phyloP scores from a whole-genome alignment of 352 stramenopile genomes.

The Pythium insidiosum region DNA sequence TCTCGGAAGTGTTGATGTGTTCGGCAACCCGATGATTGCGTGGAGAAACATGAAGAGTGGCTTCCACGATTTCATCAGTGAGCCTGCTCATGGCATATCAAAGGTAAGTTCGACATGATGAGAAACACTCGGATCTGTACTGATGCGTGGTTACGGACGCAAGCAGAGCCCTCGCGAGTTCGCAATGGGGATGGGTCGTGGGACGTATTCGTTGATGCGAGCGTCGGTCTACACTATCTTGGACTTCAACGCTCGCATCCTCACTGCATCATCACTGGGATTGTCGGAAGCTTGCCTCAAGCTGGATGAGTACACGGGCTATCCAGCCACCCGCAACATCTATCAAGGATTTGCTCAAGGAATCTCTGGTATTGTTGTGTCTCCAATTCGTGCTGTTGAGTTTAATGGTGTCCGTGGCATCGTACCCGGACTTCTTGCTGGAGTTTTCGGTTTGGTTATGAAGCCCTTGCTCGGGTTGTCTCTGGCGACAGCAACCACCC shows the following conservation, averaged over 20 bases:
- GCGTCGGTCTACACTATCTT: constrained; percentile 82
- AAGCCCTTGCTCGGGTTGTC: constrained; percentile 78
- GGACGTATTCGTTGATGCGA: constrained; percentile 77
- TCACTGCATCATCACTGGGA: constrained; percentile 70
- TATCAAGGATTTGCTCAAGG: constrained; percentile 84
- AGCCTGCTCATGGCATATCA: constrained; percentile 70
- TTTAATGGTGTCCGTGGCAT: constrained; percentile 69
- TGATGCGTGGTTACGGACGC: background rate
- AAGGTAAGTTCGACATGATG: constrained; percentile 21
- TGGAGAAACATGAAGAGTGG: constrained; percentile 79
- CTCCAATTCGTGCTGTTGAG: constrained; percentile 79
- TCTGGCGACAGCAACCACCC: constrained; percentile 61
- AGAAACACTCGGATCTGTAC: background rate
- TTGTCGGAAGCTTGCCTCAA: constrained; percentile 82
- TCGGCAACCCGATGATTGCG: constrained; percentile 85
- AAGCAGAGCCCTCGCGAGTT: constrained; percentile 66
- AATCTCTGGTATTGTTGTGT: constrained; percentile 76
- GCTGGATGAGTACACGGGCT: constrained; percentile 84
- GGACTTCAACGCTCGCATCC: constrained; percentile 84
- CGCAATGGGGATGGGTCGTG: constrained; percentile 64
- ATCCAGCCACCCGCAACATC: constrained; percentile 77
- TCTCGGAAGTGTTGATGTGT: constrained; percentile 79
- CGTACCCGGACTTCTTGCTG: constrained; percentile 66
- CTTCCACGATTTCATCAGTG: constrained; percentile 78
- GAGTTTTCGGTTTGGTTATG: constrained; percentile 70